Evolutionary conservation across 768 basidiomycete species (phyloP).

Genomic region (Kwoniella shandongensis): DNA sequence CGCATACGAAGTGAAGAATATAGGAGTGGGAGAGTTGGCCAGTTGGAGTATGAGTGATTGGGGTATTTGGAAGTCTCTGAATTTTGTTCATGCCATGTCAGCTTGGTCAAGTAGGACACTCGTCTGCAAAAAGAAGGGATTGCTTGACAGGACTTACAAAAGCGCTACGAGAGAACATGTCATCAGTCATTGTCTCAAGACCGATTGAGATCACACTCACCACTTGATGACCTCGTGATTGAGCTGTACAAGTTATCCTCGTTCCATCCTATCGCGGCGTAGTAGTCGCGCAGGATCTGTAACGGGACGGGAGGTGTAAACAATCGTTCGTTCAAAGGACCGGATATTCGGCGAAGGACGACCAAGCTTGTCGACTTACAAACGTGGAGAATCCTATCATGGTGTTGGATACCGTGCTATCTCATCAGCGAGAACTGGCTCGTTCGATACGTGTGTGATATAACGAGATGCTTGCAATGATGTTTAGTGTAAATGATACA

Average conservation of each 20-base stretch:
- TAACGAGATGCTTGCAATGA: too few species aligned
- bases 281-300: constrained; percentile 74
- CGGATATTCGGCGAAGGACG: neutral
- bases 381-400: constrained; percentile 23
- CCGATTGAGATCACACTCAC: constrained; percentile 56
- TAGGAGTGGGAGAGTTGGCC: constrained; percentile 73
- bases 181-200: neutral
- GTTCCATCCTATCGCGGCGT: constrained; percentile 92
- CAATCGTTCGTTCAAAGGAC: too few species aligned
- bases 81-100: too few species aligned
- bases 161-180: neutral
- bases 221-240: constrained; percentile 81
- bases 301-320: constrained; percentile 41
- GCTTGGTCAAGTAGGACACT: too few species aligned
- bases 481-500: neutral
- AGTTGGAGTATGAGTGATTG: constrained; percentile 71
- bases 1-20: constrained; percentile 87
- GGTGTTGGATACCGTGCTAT: neutral
- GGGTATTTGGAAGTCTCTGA: constrained; percentile 80
- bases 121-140: neutral
- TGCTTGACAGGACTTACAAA: neutral
- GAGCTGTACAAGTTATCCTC: constrained; percentile 92
- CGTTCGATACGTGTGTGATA: too few species aligned
- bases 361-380: neutral
- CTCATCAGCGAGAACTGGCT: too few species aligned